Evolutionary conservation across 1,284 basidiomycete species (phyloP), one percentile per base, ranked within the genome.

Genomic region (Trichosporon sp.): DNA sequence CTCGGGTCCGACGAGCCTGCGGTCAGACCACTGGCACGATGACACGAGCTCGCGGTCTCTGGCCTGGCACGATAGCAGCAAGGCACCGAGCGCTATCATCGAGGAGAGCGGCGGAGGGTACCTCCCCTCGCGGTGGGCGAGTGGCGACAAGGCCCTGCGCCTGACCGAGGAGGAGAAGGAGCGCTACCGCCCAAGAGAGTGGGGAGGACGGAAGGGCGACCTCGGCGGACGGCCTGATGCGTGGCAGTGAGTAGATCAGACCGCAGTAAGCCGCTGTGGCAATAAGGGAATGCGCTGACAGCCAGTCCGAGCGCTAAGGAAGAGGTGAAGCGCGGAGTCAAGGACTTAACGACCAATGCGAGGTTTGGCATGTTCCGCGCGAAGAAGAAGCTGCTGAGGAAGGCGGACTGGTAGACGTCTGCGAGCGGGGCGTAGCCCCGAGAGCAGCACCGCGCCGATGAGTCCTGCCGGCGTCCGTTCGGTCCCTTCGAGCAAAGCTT

Each of bases 351-450:
- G 16, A 76, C 78, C 2, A 74, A 73, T 44, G 73, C 78, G 19
- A 69, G 78, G 25, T 81, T 80, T 60, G 70, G 71, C 61, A 61
- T 78, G 61, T 80, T 79, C 66, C 67, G 78, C 37, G 74, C 80
- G 7, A 80, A 79, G 70, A 81, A 81, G 73, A 80, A 78, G 73
- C 54, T 81, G 34, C 65, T 75, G 56, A 67, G 80, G 49, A 79
- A 78, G 62, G 75, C 74, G 0, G 71, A 74, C 34, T 49, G 73
- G 46, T 68, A 64, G 58, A 14, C 27, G 37, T n/a, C n/a, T n/a
- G n/a, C n/a, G n/a, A n/a, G n/a, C n/a, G n/a, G n/a, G n/a, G n/a
- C n/a, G n/a, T n/a, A n/a, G n/a, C n/a, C n/a, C n/a, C n/a, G n/a
- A n/a, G n/a, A n/a, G n/a, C n/a, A n/a, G n/a, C n/a, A n/a, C n/a